A percentile compares a stretch with the other conserved stretches of the same genome.
These are phyloP conservation scores for Suillus occidentalis DNA, from an alignment of 768 basidiomycete species.

Conservation along the genomic window DNA sequence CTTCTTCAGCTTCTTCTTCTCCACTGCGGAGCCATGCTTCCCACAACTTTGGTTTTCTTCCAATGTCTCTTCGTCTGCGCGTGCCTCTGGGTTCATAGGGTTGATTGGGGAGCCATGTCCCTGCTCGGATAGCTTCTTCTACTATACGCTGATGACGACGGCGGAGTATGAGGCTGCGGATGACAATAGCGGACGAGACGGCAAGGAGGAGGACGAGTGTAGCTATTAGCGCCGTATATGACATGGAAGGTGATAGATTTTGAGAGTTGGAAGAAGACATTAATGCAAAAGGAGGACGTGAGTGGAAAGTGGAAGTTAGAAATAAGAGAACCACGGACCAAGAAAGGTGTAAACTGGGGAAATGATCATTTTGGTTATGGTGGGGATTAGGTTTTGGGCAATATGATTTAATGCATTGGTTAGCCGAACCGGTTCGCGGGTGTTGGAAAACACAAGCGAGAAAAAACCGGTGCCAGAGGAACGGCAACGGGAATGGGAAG, in stretches of 20 bases:
- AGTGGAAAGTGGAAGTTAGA: conserved; percentile 1
- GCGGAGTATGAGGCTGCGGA: conserved; percentile 64
- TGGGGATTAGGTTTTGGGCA: conserved; percentile 7
- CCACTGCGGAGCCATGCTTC: conserved; percentile 24
- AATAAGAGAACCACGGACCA: conserved; percentile 18
- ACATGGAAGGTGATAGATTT: conserved; percentile 13
- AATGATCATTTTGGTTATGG: conserved; percentile 1
- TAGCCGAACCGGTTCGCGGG: conserved; percentile 8
- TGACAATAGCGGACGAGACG: conserved; percentile 66
- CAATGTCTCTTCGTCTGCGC: conserved; percentile 27
- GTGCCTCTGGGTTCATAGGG: conserved; percentile 14
- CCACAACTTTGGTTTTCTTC: conserved; percentile 32
- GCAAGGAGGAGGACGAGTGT: conserved; percentile 67
- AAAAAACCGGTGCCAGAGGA: not conserved
- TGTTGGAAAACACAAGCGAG: conserved; percentile 1
- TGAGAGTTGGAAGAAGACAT: conserved; percentile 23
- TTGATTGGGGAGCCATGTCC: conserved; percentile 52
- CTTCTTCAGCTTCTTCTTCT: conserved; percentile 12
- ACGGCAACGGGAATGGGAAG: too few relatives aligned
- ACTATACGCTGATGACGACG: conserved; percentile 57
- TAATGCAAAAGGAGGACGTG: not conserved
- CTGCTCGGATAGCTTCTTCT: conserved; percentile 64
- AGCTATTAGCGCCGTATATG: conserved; percentile 50
- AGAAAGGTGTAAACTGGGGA: conserved; percentile 34
- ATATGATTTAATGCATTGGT: conserved; percentile 7